Conservation (phyloP, 768 basidiomycete genomes). For the Gloeophyllum trabeum region DNA sequence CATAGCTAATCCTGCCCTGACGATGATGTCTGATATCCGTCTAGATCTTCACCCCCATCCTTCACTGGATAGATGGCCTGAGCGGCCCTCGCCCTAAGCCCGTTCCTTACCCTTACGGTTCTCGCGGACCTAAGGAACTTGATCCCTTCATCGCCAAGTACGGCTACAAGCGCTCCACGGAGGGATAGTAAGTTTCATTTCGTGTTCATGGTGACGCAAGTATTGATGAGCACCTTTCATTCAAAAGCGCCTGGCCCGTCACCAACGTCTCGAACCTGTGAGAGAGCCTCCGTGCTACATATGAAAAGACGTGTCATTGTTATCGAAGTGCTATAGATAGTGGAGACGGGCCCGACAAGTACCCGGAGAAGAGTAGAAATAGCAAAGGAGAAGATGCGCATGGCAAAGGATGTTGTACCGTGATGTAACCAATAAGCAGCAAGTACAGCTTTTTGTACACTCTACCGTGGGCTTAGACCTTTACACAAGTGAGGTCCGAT, state of each 20-base stretch:
- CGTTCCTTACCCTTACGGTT: slow-evolving; percentile 80
- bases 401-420: no score
- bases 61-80: slow-evolving; percentile 92
- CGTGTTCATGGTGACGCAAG: slow-evolving; percentile 5
- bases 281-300: no score
- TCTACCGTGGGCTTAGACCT: no score
- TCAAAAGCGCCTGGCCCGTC: slow-evolving; percentile 57
- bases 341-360: no score
- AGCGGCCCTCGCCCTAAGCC: slow-evolving; percentile 59
- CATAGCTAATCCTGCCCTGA: background rate
- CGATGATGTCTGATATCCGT: background rate
- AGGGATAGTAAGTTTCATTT: slow-evolving; percentile 58
- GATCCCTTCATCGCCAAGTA: slow-evolving; percentile 65
- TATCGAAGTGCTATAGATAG: no score
- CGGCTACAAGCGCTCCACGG: slow-evolving; percentile 60
- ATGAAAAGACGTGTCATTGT: no score
- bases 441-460: no score
- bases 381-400: no score
- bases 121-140: slow-evolving; percentile 83
- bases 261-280: slow-evolving; percentile 55
- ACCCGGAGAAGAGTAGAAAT: no score
- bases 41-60: slow-evolving; percentile 87
- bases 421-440: no score
- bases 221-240: slow-evolving; percentile 5
- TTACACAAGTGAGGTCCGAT: no score